Base-by-base conservation (phyloP, 2,329 filamentous ascomycete species). In the Aspergillus piperis region DNA sequence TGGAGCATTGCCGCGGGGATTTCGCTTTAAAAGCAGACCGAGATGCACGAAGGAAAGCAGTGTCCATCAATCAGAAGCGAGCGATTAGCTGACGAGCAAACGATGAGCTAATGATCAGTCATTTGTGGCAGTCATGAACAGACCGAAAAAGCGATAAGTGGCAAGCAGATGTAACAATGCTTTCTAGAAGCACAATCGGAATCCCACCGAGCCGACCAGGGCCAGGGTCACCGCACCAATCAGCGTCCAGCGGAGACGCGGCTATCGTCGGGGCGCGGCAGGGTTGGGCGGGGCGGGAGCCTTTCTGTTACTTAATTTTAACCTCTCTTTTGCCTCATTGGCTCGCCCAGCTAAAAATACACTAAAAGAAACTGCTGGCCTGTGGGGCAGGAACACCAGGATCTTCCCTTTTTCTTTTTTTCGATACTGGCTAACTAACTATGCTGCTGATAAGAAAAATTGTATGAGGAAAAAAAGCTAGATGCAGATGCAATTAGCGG, bases 281-380 rank as follows among this genome's bases (percentile, higher is more conserved):
- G 8, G n/a, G 23, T n/a, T 21, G 13, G 17, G 38, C 32, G 21
- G 8, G 11, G 32, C 42, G 25, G 57, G 44, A 27, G 21, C 15
- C 42, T 51, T 51, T 50, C 52, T 41, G 42, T 60, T 60, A 60
- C 58, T 59, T 56, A 56, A 60, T 60, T 47, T 44, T 6, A 51
- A 50, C 52, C 58, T 17, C 27, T n/a, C 11, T 17, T 2, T 8
- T 42, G 39, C 19, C 25, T 52, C 17, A 60, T 60, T 56, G 58
- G 58, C 10, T 8, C 23, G 10, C 2, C 15, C 13, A 8, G 17
- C 10, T 50, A 11, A 50, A 32, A 50, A 30, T 10, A 30, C 15
- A 30, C n/a, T 50, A 17, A 50, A 17, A 50, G 27, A 50, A 50
- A 30, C 25, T 32, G 47, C 47, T 17, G 27, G 5, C 5, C 25